Conservation (phyloP, 2,329 filamentous ascomycete species). For the Epichloe brachyelytri region DNA sequence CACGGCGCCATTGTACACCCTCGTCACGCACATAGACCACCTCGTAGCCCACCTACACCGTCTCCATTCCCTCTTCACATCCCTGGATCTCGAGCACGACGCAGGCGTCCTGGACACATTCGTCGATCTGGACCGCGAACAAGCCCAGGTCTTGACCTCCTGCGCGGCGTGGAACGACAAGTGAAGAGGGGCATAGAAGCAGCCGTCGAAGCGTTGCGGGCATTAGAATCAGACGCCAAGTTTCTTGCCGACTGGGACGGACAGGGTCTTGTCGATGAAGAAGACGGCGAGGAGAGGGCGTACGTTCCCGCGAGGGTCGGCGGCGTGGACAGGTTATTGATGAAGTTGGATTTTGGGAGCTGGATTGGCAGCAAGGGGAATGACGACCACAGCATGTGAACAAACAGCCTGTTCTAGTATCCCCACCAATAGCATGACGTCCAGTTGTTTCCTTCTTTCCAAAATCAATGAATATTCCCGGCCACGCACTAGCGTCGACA, state of each 20-base stretch:
- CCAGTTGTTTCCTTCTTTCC: too few relatives aligned
- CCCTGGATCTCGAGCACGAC: constrained; percentile 69
- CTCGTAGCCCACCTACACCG: constrained; percentile 66
- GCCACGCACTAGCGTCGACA: too few relatives aligned
- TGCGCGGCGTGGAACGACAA: constrained; percentile 48
- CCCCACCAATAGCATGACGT: too few relatives aligned
- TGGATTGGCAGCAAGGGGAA: constrained; percentile 32
- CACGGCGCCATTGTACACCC: constrained; percentile 49
- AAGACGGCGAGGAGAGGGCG: constrained; percentile 24
- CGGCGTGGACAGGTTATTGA: constrained; percentile 71
- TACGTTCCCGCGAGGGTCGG: constrained; percentile 64
- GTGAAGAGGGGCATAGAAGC: constrained; percentile 57
- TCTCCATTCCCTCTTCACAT: constrained; percentile 62
- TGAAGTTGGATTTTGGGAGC: constrained; percentile 71
- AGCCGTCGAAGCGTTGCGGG: constrained; percentile 44
- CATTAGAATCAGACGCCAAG: constrained; percentile 29
- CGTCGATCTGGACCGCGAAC: constrained; percentile 59
- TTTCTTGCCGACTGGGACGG: constrained; percentile 33
- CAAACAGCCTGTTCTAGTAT: too few relatives aligned
- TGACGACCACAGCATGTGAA: too few relatives aligned
- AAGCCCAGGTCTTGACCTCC: constrained; percentile 52
- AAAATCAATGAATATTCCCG: too few relatives aligned
- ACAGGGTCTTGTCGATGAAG: constrained; percentile 22
- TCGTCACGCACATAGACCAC: constrained; percentile 66
- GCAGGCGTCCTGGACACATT: constrained; percentile 69